Percentiles rank a stretch among this genome's conserved stretches.
Conservation (phyloP, 805 yeast genomes). For the Saccharomycopsis sp. region DNA sequence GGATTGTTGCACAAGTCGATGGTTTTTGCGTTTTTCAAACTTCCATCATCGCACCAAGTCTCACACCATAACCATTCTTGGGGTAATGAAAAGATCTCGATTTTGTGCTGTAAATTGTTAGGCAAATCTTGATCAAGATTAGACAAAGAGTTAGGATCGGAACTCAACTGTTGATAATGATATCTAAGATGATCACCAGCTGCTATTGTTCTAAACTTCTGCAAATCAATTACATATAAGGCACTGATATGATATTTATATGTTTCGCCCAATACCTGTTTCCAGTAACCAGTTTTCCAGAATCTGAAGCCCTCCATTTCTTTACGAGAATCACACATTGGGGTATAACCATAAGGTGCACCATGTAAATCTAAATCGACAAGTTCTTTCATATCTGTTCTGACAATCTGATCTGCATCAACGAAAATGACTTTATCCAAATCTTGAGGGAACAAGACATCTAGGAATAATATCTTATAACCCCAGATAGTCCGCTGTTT, state of each 20-base stretch:
- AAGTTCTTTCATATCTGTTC: slow-evolving; percentile 67
- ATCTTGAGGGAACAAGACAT: slow-evolving; percentile 77
- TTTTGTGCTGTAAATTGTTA: slow-evolving; percentile 66
- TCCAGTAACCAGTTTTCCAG: slow-evolving; percentile 95
- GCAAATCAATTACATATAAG: slow-evolving; percentile 71
- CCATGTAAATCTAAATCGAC: slow-evolving; percentile 65
- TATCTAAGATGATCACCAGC: slow-evolving; percentile 80
- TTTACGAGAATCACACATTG: slow-evolving; percentile 74
- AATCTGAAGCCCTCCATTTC: slow-evolving; percentile 84
- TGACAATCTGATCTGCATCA: slow-evolving; percentile 77
- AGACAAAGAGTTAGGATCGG: slow-evolving; percentile 71
- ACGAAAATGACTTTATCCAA: slow-evolving; percentile 74
- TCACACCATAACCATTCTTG: slow-evolving; percentile 93
- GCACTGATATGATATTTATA: slow-evolving; percentile 78
- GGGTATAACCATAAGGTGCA: slow-evolving; percentile 81
- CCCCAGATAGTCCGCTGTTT: slow-evolving; percentile 82
- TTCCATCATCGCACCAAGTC: slow-evolving; percentile 77
- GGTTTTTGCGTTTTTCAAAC: slow-evolving; percentile 58
- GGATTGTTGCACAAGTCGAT: slow-evolving; percentile 85
- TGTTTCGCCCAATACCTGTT: slow-evolving; percentile 45
- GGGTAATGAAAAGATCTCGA: slow-evolving; percentile 68
- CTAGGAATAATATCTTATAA: slow-evolving; percentile 78
- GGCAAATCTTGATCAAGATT: slow-evolving; percentile 91
- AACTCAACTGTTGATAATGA: slow-evolving; percentile 77
- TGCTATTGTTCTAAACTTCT: slow-evolving; percentile 50